phyloP scores from a whole-genome alignment of 331 rosid species.

The Quercus phellos region DNA sequence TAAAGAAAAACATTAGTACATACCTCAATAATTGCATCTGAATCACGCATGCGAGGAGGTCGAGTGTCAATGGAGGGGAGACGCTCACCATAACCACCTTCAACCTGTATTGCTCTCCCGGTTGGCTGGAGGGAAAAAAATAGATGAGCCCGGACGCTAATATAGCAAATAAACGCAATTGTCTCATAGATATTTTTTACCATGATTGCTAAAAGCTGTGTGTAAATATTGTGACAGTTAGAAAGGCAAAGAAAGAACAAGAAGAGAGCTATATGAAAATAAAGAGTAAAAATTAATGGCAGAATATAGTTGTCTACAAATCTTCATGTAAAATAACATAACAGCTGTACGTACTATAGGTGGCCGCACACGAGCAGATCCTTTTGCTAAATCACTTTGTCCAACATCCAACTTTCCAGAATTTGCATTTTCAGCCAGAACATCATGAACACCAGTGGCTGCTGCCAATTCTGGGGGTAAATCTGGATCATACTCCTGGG shows the following conservation, averaged over 20 bases:
- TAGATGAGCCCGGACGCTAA: constrained; percentile 10
- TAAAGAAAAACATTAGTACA: constrained; percentile 20
- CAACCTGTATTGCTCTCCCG: constrained; percentile 99
- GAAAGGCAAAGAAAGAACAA: constrained; percentile 11
- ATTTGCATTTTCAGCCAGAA: constrained; percentile 47
- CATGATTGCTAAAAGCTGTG: constrained; percentile 6
- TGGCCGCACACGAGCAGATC: constrained; percentile 65
- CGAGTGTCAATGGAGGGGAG: constrained; percentile 96
- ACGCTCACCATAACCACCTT: constrained; percentile 95
- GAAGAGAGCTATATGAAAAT: neutral
- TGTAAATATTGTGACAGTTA: neutral
- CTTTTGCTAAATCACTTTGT: constrained; percentile 58
- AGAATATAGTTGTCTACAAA: neutral
- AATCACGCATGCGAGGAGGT: constrained; percentile 88
- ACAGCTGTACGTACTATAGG: constrained; percentile 57
- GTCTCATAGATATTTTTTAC: neutral
- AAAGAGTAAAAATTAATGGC: neutral
- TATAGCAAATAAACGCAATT: constrained; percentile 9
- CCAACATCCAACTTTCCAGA: constrained; percentile 51
- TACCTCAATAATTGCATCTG: constrained; percentile 98
- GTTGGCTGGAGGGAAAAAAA: constrained; percentile 64
- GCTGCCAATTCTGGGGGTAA: constrained; percentile 98
- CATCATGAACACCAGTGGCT: constrained; percentile 76
- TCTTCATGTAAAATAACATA: neutral
- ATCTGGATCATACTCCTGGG: constrained; percentile 96